Base-by-base conservation (phyloP, 2,329 filamentous ascomycete species). In the Thelonectria blattea region DNA sequence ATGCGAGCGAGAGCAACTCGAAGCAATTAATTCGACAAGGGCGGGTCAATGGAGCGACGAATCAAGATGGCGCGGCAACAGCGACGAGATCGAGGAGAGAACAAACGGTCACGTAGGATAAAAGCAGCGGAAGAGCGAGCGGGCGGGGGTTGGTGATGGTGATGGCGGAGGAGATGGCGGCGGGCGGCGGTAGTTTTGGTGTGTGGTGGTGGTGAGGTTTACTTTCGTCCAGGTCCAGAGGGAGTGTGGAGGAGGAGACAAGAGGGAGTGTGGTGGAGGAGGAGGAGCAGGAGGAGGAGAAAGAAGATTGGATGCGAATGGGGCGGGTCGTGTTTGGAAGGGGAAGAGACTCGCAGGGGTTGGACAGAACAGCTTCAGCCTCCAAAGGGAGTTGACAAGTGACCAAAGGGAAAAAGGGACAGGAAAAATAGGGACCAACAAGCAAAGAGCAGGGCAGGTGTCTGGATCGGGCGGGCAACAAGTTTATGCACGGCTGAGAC, bases 401-500 rank as follows among this genome's bases (percentile, higher is more conserved):
- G 32, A 34, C 15, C 34, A 37, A 30, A 30, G 34, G 11, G 34
- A 42, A 20, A 42, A 14, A 17, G 50, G 27, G 42, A 43, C 14
- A 18, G 49, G 32, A 20, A n/a, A n/a, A 30, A 17, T 17, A 11
- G 14, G 52, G 55, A 24, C 27, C 55, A 52, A 34, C 22, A 24
- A 24, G 22, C 22, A 24, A 24, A 24, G 6, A 48, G 49, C 27
- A 7, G 11, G 34, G 9, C 24, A 34, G 30, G 11, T 15, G 24
- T n/a, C 30, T 41, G 47, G 22, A 47, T 24, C 12, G 45, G 37
- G 30, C 14, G 41, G 52, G 27, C 39, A 64, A 53, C 60, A 64
- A 66, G 59, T 68, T 69, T 70, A 71, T 70, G 68, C 68, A 71
- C 67, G 68, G 68, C 68, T 70, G 68, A 70, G 68, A 70, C 68